Base-by-base conservation (phyloP, 495 filamentous ascomycete species). In the Daldinia bambusicola region DNA sequence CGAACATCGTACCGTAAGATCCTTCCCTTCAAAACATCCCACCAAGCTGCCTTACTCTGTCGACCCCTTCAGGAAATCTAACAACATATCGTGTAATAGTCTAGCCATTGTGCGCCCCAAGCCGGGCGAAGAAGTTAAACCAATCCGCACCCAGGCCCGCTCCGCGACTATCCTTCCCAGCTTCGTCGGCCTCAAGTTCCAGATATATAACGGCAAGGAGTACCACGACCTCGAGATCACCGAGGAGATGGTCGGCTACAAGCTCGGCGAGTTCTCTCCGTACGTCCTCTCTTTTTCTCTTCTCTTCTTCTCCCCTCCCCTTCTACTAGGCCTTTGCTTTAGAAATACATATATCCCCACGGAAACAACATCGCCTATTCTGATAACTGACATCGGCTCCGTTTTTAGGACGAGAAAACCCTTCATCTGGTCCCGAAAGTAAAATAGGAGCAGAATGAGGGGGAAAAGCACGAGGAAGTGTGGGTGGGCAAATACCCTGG, bases 241-340 rank as follows among this genome's bases (percentile, higher is more conserved):
- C 43, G 95, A 98, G 80, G 93, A 98, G 77, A 98, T 99, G 96
- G 96, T 99, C 14, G 95, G 96, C 45, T 91, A 96, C 79, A 99
- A 98, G 82, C 84, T 99, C 75, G 95, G 95, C 67, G 96, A 98
- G 83, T 99, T 97, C 80, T 88, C 94, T 68, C 75, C 87, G 94
- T 97, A 88, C 80, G 94, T 90, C 6, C 20, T 31, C 5, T 48
- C 59, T 30, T 50, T 9, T 20, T 26, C 9, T 13, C 13, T 26
- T 57, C 52, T 63, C 38, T 55, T 22, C 55, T n/a, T n/a, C n/a
- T n/a, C n/a, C n/a, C n/a, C n/a, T n/a, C n/a, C n/a, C n/a, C n/a
- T n/a, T n/a, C n/a, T n/a, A n/a, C n/a, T n/a, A n/a, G n/a, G n/a
- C n/a, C n/a, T n/a, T n/a, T n/a, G n/a, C n/a, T n/a, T n/a, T n/a